These are phyloP conservation scores for Nowakowskiella sp. DNA, from an alignment of 192 early-diverging fungal genomes.

Conservation along the genomic window DNA sequence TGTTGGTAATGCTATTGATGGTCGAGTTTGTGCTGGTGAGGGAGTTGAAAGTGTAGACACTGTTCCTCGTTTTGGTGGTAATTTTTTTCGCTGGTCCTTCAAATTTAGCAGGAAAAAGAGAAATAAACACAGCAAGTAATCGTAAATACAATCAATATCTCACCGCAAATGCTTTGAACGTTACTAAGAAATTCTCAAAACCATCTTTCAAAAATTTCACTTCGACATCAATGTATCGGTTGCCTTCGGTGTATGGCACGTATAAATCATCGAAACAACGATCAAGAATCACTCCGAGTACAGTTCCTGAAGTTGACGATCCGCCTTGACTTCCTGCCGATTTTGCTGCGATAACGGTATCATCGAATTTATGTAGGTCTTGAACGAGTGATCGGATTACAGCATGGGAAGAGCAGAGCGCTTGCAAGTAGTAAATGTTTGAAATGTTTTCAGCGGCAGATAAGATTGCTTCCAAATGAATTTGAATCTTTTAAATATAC, in stretches of 20 bases:
- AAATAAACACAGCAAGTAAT: background rate
- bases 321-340: slow-evolving; percentile 36
- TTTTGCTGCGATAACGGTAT: slow-evolving; percentile 42
- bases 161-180: slow-evolving; percentile 26
- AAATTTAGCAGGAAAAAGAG: background rate
- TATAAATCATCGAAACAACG: slow-evolving; percentile 92
- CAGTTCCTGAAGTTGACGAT: slow-evolving; percentile 32
- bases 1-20: no score
- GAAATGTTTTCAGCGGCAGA: slow-evolving; percentile 60
- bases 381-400: slow-evolving; percentile 65
- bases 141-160: background rate
- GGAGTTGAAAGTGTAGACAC: no score
- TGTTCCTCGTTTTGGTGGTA: background rate
- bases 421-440: slow-evolving; percentile 71
- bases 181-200: slow-evolving; percentile 30
- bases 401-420: slow-evolving; percentile 61
- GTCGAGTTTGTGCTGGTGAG: no score
- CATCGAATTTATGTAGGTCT: slow-evolving; percentile 74
- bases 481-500: slow-evolving; percentile 62
- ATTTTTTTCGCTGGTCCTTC: background rate
- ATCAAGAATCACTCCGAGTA: slow-evolving; percentile 54
- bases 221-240: slow-evolving; percentile 80
- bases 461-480: slow-evolving; percentile 75
- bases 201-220: slow-evolving; percentile 58
- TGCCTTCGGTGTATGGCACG: slow-evolving; percentile 84